Evolutionary conservation across 2,329 filamentous ascomycete genomes (phyloP).

Genomic region (Colletotrichum sp.): DNA sequence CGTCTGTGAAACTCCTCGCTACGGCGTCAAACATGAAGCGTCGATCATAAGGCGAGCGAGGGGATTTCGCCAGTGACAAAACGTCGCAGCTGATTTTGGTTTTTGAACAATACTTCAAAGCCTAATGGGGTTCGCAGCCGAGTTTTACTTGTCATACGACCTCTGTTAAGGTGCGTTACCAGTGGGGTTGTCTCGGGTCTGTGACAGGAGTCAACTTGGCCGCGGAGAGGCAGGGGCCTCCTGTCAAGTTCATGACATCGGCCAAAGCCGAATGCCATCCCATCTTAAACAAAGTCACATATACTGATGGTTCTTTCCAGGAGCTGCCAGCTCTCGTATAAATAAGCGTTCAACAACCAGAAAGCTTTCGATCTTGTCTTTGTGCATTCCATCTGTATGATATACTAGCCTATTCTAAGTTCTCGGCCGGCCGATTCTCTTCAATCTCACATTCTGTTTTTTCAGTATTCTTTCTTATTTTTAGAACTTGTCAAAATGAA

Average conservation of each 20-base stretch:
- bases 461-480: neutral
- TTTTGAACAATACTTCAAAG: neutral
- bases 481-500: neutral
- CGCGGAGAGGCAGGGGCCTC: neutral
- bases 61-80: neutral
- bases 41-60: neutral
- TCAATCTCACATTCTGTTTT: neutral
- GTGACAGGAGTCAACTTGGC: neutral
- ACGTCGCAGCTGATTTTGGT: neutral
- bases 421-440: neutral
- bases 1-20: neutral
- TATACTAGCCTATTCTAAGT: neutral
- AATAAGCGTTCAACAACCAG: neutral
- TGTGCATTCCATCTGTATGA: neutral
- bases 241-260: neutral
- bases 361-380: neutral
- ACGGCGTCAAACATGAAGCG: neutral
- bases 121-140: neutral
- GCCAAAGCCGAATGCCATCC: neutral
- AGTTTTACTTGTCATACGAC: neutral
- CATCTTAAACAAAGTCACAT: neutral
- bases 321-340: neutral
- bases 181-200: slow-evolving; percentile 1
- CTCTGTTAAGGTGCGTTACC: neutral
- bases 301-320: neutral